These are phyloP conservation scores for Radiomyces spectabilis DNA, from an alignment of 192 early-diverging fungal genomes.

Conservation along the genomic window DNA sequence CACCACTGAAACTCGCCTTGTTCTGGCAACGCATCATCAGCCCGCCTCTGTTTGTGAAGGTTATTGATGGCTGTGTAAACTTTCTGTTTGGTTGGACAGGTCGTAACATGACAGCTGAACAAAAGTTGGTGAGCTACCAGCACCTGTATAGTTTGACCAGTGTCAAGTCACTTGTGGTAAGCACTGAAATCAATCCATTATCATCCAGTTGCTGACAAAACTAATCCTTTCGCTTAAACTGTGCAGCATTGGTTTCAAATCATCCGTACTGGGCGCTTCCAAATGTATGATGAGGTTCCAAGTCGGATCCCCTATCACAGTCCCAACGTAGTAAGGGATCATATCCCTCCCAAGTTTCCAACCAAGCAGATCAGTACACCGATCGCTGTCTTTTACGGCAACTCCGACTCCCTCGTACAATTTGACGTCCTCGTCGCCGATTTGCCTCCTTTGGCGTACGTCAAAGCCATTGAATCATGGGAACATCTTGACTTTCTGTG, in stretches of 20 bases:
- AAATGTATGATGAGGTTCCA: conserved; percentile 91
- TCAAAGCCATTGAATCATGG: conserved; percentile 58
- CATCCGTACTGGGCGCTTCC: conserved; percentile 74
- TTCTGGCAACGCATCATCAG: conserved; percentile 83
- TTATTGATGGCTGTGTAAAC: conserved; percentile 63
- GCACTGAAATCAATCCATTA: too few relatives aligned
- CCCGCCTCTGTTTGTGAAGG: conserved; percentile 60
- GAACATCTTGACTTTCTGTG: conserved; percentile 67
- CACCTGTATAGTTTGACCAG: conserved; percentile 87
- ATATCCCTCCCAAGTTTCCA: conserved; percentile 64
- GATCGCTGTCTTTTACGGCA: conserved; percentile 89
- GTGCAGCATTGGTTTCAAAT: conserved; percentile 95
- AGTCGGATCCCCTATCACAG: conserved; percentile 42
- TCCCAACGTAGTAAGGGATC: conserved; percentile 36
- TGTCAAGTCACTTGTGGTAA: conserved; percentile 81
- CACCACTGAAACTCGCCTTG: conserved; percentile 64
- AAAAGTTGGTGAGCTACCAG: conserved; percentile 75
- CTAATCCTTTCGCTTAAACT: too few relatives aligned
- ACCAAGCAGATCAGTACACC: conserved; percentile 76
- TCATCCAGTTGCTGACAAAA: too few relatives aligned
- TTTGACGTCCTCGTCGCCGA: conserved; percentile 48
- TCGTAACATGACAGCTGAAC: conserved; percentile 56
- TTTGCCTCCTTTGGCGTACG: conserved; percentile 47
- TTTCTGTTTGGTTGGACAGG: conserved; percentile 83
- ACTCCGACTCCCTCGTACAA: conserved; percentile 76